Base-by-base conservation (phyloP, 805 yeast species). In the Ogataea wickerhamii region DNA sequence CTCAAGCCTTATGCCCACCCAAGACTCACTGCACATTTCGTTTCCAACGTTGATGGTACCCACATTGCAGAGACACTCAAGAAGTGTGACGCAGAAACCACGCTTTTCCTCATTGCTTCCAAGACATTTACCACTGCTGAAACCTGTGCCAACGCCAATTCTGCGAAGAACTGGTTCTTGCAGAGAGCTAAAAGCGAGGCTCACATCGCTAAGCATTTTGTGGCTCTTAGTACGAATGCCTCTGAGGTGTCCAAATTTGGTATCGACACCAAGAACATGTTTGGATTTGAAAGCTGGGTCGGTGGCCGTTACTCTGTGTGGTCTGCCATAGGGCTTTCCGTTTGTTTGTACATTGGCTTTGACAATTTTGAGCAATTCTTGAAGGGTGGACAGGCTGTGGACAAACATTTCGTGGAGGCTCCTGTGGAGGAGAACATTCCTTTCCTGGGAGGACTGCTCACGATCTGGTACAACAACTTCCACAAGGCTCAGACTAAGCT, bases 221-320 rank as follows among this genome's bases (percentile, higher is more conserved):
- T 82, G 55, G 98, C 98, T 41, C 74, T 93, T 52, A 87, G 96
- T 46, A 93, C 98, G 48, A 93, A 93, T 66, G 94, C 87, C 45
- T 68, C 67, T 36, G 97, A 85, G 67, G 99, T 93, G 48, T 74
- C 82, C 57, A 85, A 87, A 70, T 93, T 93, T 58, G 99, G 99
- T 60, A 93, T 93, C 53, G 98, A 93, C 72, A 80, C 96, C 63
- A 83, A 80, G 65, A 93, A 93, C 76, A 93, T 93, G 99, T 93
- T 93, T 68, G 98, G 95, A 48, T 93, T 93, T 59, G 96, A 89
- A 66, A 82, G 72, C 70, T 93, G 98, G 98, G 99, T 93, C 49
- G 99, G 99, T 61, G 99, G 99, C 63, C 84, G 99, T 69, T 93
- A 93, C 81, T 93, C 98, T n/a, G 98, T 93, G 46, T 93, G 99